These are phyloP conservation scores for Luzula sylvatica DNA, from an alignment of 176 grass and related monocot species.

Conservation along the genomic window DNA sequence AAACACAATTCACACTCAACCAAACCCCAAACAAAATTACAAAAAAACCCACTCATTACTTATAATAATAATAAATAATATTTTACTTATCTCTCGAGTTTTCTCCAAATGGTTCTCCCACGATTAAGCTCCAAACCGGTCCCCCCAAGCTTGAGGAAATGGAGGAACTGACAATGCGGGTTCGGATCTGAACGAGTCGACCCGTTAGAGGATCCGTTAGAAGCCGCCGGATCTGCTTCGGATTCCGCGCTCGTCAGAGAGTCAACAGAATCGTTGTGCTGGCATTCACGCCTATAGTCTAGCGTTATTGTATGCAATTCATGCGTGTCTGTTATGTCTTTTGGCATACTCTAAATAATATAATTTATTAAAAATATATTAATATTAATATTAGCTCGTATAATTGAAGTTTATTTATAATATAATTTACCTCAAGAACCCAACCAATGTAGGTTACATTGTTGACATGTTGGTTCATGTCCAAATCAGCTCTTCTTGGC, in stretches of 20 bases:
- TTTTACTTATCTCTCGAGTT: conserved; percentile 47
- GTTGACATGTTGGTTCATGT: conserved; percentile 99
- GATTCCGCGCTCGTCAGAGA: conserved; percentile 77
- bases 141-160: conserved; percentile 65
- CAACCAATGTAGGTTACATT: conserved; percentile 99
- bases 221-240: conserved; percentile 25
- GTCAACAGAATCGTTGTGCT: conserved; percentile 78
- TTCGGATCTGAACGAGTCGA: conserved; percentile 18
- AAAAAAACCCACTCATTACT: conserved; percentile 3
- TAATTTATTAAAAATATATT: conserved; percentile 1
- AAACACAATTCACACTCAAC: conserved; percentile 16
- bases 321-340: conserved; percentile 94
- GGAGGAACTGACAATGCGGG: conserved; percentile 45
- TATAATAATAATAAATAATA: not conserved
- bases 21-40: not conserved
- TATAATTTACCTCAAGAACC: conserved; percentile 79
- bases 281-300: conserved; percentile 94
- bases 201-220: conserved; percentile 55
- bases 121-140: conserved; percentile 74
- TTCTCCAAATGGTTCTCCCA: conserved; percentile 83
- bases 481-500: conserved; percentile 97
- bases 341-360: conserved; percentile 66
- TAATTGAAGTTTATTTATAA: not conserved
- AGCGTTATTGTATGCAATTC: conserved; percentile 96
- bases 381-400: not conserved